A percentile compares a stretch with the other conserved stretches of the same genome.
Conservation (phyloP, 1,284 basidiomycete genomes). For the Thecaphora thlaspeos region DNA sequence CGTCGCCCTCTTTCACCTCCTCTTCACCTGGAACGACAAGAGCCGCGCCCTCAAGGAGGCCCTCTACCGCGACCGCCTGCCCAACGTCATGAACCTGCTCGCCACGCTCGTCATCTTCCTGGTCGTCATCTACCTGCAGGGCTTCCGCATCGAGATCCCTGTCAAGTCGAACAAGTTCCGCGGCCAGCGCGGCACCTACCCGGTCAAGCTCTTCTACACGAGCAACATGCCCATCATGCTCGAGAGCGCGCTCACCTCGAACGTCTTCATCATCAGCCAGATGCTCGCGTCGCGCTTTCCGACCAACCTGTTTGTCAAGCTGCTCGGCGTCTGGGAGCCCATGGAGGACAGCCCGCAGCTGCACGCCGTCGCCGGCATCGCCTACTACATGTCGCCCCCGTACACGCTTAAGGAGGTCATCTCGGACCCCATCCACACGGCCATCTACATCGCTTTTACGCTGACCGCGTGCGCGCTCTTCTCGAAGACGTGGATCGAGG, state of each 20-base stretch:
- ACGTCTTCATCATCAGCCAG: constrained; percentile 94
- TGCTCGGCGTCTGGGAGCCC: constrained; percentile 96
- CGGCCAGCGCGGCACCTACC: constrained; percentile 90
- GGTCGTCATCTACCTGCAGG: constrained; percentile 95
- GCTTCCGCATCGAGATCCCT: constrained; percentile 97
- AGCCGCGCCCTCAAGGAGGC: constrained; percentile 93
- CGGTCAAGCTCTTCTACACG: constrained; percentile 98
- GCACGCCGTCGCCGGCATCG: constrained; percentile 83
- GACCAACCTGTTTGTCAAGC: constrained; percentile 79
- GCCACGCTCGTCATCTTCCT: constrained; percentile 89
- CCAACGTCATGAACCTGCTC: constrained; percentile 96
- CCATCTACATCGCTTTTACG: constrained; percentile 88
- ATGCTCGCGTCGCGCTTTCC: constrained; percentile 89
- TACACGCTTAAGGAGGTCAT: constrained; percentile 83
- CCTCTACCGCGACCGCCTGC: constrained; percentile 94
- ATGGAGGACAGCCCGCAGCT: constrained; percentile 90
- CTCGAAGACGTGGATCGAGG: constrained; percentile 99
- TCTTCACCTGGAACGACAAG: constrained; percentile 99
- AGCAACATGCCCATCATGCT: constrained; percentile 99
- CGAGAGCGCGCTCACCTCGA: constrained; percentile 86
- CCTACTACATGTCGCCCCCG: constrained; percentile 96
- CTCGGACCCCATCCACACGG: constrained; percentile 88
- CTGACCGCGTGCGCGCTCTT: constrained; percentile 92
- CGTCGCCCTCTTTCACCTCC: constrained; percentile 91
- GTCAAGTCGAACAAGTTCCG: constrained; percentile 96